Evolutionary conservation across 495 filamentous ascomycete species (phyloP).

Genomic region (Neurospora africana): DNA sequence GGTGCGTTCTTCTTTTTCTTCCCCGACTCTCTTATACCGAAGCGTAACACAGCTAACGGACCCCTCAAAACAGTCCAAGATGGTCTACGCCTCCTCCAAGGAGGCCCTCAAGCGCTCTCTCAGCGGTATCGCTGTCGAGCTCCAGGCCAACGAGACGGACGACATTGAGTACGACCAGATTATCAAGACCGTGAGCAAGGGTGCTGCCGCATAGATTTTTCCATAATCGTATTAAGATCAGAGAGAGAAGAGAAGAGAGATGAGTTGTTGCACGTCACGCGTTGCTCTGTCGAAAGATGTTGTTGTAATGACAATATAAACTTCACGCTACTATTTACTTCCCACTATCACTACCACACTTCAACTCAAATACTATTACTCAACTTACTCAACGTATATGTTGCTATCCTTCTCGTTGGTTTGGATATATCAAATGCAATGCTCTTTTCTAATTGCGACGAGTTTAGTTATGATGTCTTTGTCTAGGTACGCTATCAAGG

Average conservation of each 20-base stretch:
- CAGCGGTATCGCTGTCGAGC: conserved; percentile 64
- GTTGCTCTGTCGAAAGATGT: neutral
- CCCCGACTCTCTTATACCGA: neutral
- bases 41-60: too few species aligned
- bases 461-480: neutral
- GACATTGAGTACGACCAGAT: conserved; percentile 81
- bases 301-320: neutral
- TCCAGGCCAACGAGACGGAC: conserved; percentile 86
- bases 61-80: conserved; percentile 51
- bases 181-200: conserved; percentile 72
- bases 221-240: neutral
- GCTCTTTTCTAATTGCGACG: neutral
- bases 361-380: neutral
- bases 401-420: neutral
- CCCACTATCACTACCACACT: neutral
- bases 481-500: neutral
- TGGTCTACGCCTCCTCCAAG: conserved; percentile 96
- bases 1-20: conserved; percentile 43
- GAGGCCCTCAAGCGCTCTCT: conserved; percentile 82
- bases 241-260: neutral
- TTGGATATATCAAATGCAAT: neutral
- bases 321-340: neutral
- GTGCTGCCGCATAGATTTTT: conserved; percentile 32
- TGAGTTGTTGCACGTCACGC: neutral
- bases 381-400: neutral